Base-by-base conservation (phyloP, 2,329 filamentous ascomycete species). In the Trichoderma asperellum region DNA sequence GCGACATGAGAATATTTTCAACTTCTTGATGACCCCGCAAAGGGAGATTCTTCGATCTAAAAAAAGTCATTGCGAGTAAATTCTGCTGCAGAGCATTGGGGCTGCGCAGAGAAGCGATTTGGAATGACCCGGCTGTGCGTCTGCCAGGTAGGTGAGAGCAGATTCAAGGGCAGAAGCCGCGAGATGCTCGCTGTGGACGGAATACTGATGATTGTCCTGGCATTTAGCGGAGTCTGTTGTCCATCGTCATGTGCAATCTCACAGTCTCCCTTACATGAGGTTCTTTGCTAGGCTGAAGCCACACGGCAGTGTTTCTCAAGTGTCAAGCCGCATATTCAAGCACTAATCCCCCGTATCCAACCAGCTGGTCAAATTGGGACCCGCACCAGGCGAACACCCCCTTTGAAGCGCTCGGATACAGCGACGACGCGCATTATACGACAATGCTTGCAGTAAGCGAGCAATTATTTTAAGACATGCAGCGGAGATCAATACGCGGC, bases 401-500 rank as follows among this genome's bases (percentile, higher is more conserved):
- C 55, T 67, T 67, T 58, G 68, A 32, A 5, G 53, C 18, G 68
- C 68, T 65, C 35, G 61, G 53, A 66, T 69, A 40, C 53, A 18
- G 18, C 59, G n/a, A 40, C 29, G n/a, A 43, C 21, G 57, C 35
- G 57, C 40, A 59, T 35, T 65, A 29, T 11, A 56, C 43, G 52
- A 57, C 56, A 70, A 65, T 40, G 40, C 32, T n/a, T 40, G n/a
- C 21, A 29, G 35, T 40, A 59, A 67, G 63, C 63, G 63, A 66
- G 63, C 16, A 56, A 14, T 35, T 58, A 66, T 66, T 67, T 56
- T 59, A 69, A 70, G 69, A 65, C 69, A 70, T 62, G 60, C 55
- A 60, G 37, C 43, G 58, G 68, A 58, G 21, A 57, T 66, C 56
- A 57, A 47, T 57, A 40, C 27, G 59, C 53, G 59, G 53, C 66